A percentile compares a stretch with the other conserved stretches of the same genome.
phyloP scores from a whole-genome alignment of 192 early-diverging fungal genomes.

The Polychytrium aggregatum region DNA sequence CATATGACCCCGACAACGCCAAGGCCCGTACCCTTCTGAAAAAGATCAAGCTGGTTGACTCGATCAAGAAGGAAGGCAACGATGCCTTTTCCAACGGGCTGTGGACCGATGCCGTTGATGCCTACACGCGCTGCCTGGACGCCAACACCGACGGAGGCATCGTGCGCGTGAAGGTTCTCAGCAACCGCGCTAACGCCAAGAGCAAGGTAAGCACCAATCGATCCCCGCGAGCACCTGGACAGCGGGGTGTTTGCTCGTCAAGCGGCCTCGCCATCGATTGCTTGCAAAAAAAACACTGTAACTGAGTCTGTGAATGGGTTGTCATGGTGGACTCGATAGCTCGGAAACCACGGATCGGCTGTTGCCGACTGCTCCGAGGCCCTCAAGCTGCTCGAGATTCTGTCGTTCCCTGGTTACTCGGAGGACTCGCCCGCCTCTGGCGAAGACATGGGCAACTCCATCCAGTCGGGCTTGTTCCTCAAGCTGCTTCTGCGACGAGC shows the following conservation, averaged over 20 bases:
- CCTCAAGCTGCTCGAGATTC: slow-evolving; percentile 41
- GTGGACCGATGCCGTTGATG: slow-evolving; percentile 49
- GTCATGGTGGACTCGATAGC: too few species aligned
- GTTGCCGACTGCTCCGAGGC: slow-evolving; percentile 55
- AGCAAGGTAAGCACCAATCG: slow-evolving; percentile 38
- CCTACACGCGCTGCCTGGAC: slow-evolving; percentile 56
- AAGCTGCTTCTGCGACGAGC: slow-evolving; percentile 73
- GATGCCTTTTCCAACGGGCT: slow-evolving; percentile 51
- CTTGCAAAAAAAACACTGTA: too few species aligned
- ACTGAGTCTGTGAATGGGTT: too few species aligned
- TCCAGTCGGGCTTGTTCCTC: slow-evolving; percentile 42
- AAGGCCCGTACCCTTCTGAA: slow-evolving; percentile 54
- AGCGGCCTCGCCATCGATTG: too few species aligned
- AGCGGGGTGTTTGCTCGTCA: too few species aligned
- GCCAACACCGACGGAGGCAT: slow-evolving; percentile 52
- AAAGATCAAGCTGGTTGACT: slow-evolving; percentile 51
- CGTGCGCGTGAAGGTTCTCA: slow-evolving; percentile 56
- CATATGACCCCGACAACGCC: slow-evolving; percentile 68
- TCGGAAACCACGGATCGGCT: slow-evolving; percentile 39
- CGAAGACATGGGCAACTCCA: slow-evolving; percentile 17
- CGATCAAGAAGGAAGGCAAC: slow-evolving; percentile 60
- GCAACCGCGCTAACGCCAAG: slow-evolving; percentile 63
- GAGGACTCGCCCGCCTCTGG: slow-evolving; percentile 8
- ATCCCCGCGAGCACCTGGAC: too few species aligned
- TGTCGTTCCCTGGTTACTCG: slow-evolving; percentile 21